A percentile compares a stretch with the other conserved stretches of the same genome.
Evolutionary conservation across 2,329 filamentous ascomycete genomes (phyloP).

Genomic region (Sphaceloma murrayae): DNA sequence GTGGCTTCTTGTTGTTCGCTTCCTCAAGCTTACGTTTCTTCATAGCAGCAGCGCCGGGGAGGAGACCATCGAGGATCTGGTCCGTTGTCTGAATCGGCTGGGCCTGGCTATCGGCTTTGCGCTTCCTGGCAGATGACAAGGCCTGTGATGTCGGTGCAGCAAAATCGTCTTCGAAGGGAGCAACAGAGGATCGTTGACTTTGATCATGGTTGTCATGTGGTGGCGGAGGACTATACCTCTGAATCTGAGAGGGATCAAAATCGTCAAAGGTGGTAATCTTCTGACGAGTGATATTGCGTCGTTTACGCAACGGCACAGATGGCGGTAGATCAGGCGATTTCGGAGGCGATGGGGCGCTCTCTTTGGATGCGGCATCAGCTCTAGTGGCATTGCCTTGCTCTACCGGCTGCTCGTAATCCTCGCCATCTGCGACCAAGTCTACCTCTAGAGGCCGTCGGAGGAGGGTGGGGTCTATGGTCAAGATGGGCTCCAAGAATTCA

Average conservation of each 20-base stretch:
- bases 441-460: slow-evolving; percentile 56
- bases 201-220: slow-evolving; percentile 14
- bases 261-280: slow-evolving; percentile 51
- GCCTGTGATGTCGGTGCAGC: no score
- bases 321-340: background rate
- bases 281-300: slow-evolving; percentile 30
- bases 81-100: slow-evolving; percentile 21
- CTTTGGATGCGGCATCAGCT: slow-evolving; percentile 1
- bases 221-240: slow-evolving; percentile 19
- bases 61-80: slow-evolving; percentile 60
- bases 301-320: slow-evolving; percentile 19
- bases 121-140: no score
- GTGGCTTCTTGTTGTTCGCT: slow-evolving; percentile 32
- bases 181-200: slow-evolving; percentile 21
- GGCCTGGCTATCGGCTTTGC: slow-evolving; percentile 21
- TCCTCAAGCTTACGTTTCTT: slow-evolving; percentile 66
- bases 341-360: background rate
- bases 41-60: slow-evolving; percentile 65
- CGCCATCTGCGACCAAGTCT: slow-evolving; percentile 2
- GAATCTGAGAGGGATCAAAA: slow-evolving; percentile 28
- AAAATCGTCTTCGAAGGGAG: slow-evolving; percentile 22
- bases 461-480: slow-evolving; percentile 65
- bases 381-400: no score
- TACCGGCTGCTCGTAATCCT: no score
- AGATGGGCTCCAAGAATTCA: slow-evolving; percentile 82